phyloP scores from a whole-genome alignment of 2,329 filamentous ascomycete genomes.

The Mariannaea elegans region DNA sequence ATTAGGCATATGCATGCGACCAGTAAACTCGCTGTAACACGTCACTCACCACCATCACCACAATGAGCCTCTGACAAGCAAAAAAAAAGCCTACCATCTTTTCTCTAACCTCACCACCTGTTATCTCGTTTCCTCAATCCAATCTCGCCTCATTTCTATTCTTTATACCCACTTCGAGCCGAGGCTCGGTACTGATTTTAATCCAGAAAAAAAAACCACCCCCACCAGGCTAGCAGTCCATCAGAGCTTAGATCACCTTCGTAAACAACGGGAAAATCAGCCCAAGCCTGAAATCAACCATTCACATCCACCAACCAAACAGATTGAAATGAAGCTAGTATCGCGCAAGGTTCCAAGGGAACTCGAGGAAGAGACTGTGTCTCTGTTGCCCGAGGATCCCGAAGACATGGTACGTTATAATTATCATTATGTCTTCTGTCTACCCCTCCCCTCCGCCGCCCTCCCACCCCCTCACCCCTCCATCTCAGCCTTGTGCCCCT shows the following conservation, averaged over 20 bases:
- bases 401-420: conserved; percentile 54
- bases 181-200: not conserved
- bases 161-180: not conserved
- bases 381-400: conserved; percentile 54
- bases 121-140: not conserved
- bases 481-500: conserved; percentile 11
- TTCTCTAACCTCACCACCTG: not conserved
- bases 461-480: conserved; percentile 18
- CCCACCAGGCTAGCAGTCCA: not conserved
- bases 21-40: not conserved
- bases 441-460: conserved; percentile 33
- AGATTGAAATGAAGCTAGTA: conserved; percentile 50
- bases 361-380: conserved; percentile 52
- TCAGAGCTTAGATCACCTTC: too few relatives aligned
- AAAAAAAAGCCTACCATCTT: not conserved
- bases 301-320: conserved; percentile 24
- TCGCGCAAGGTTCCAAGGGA: conserved; percentile 48
- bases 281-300: conserved; percentile 4
- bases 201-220: not conserved
- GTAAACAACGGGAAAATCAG: not conserved
- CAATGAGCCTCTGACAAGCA: not conserved
- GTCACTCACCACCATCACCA: not conserved
- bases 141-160: too few relatives aligned
- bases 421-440: conserved; percentile 22
- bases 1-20: too few relatives aligned